Conservation (phyloP, 495 filamentous ascomycete genomes). For the Physcia stellaris region DNA sequence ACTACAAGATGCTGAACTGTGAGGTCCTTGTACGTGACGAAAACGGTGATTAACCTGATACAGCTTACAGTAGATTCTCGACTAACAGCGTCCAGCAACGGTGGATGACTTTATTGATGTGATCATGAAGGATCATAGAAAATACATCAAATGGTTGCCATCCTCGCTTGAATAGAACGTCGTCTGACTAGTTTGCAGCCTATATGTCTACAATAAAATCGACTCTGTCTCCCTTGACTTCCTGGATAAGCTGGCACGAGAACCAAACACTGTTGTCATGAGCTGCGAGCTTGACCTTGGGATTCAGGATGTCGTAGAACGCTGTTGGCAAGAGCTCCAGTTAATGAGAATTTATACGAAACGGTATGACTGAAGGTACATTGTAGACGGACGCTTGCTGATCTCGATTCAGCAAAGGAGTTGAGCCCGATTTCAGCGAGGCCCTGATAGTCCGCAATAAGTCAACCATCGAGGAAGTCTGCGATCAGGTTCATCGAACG, state of each 20-base stretch:
- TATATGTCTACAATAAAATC: slow-evolving; percentile 99
- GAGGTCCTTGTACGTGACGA: slow-evolving; percentile 94
- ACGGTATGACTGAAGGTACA: slow-evolving; percentile 28
- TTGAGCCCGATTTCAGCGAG: slow-evolving; percentile 82
- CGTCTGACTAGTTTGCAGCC: slow-evolving; percentile 32
- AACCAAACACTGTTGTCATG: slow-evolving; percentile 93
- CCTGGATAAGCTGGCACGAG: slow-evolving; percentile 79
- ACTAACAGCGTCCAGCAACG: slow-evolving; percentile 41
- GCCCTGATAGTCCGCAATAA: slow-evolving; percentile 84
- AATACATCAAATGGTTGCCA: slow-evolving; percentile 73
- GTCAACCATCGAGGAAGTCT: slow-evolving; percentile 91
- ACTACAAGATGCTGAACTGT: slow-evolving; percentile 98
- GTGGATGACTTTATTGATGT: slow-evolving; percentile 99
- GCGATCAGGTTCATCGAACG: slow-evolving; percentile 85
- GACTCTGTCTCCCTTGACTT: slow-evolving; percentile 89
- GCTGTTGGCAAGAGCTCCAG: slow-evolving; percentile 88
- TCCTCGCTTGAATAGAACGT: not conserved
- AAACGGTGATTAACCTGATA: slow-evolving; percentile 40
- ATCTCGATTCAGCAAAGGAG: slow-evolving; percentile 48
- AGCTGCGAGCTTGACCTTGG: slow-evolving; percentile 94
- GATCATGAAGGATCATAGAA: slow-evolving; percentile 97
- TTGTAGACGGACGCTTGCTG: not conserved
- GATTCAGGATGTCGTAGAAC: slow-evolving; percentile 88
- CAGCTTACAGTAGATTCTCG: slow-evolving; percentile 1
- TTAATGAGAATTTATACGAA: slow-evolving; percentile 95